Percentiles rank a stretch among this genome's conserved stretches.
Evolutionary conservation across 345 rosid species (phyloP).

Genomic region (Clausena lansium): DNA sequence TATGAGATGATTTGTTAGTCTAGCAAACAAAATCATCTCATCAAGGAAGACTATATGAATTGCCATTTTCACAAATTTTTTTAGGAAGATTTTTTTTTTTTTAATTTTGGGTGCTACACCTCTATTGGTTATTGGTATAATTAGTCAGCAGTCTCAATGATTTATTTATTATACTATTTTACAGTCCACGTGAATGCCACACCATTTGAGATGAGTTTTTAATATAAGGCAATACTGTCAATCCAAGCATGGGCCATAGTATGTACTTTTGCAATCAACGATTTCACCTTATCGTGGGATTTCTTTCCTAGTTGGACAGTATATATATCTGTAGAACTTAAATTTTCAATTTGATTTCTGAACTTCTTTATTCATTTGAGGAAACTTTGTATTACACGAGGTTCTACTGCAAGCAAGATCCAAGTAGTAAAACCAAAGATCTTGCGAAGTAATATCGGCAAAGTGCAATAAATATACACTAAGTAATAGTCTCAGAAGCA

Average conservation of each 20-base stretch:
- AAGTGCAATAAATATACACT: neutral
- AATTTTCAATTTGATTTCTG: neutral
- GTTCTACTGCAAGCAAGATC: neutral
- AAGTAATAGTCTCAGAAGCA: neutral
- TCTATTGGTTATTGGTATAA: too few species aligned
- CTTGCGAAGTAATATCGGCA: neutral
- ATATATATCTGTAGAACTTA: neutral
- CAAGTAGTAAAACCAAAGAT: too few species aligned
- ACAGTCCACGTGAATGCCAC: too few species aligned
- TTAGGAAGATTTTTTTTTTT: too few species aligned
- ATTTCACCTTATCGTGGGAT: neutral
- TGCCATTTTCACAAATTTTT: too few species aligned
- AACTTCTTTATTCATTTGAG: neutral
- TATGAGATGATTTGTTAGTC: constrained; percentile 25
- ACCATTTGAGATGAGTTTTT: too few species aligned
- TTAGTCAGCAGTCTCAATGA: too few species aligned
- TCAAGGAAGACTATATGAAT: too few species aligned
- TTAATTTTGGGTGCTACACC: too few species aligned
- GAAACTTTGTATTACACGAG: neutral
- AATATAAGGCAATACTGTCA: neutral
- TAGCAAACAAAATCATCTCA: too few species aligned
- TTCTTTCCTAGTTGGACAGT: neutral
- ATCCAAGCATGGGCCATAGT: neutral
- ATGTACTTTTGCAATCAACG: neutral
- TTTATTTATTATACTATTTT: too few species aligned